Percentiles rank a stretch among this genome's conserved stretches.
Evolutionary conservation across 2,329 filamentous ascomycete genomes (phyloP).

Genomic region (Epichloe uncinata): DNA sequence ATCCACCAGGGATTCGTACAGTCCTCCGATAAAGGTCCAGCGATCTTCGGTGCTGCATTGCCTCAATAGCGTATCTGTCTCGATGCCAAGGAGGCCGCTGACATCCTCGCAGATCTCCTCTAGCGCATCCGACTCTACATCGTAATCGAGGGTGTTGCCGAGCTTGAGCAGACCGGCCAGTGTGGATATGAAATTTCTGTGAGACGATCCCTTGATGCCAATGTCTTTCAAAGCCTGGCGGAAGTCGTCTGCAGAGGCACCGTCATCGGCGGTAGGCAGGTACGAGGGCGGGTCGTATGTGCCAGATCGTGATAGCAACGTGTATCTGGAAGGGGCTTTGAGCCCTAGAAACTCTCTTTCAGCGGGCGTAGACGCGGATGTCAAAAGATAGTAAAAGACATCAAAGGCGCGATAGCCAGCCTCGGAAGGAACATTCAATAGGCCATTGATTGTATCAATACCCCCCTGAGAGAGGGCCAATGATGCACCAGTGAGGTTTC

Average conservation of each 20-base stretch:
- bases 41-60: constrained; percentile 79
- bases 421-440: constrained; percentile 68
- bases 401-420: constrained; percentile 85
- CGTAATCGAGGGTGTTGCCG: constrained; percentile 77
- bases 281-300: constrained; percentile 82
- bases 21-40: constrained; percentile 64
- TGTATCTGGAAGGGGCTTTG: constrained; percentile 62
- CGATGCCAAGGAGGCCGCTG: constrained; percentile 69
- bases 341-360: constrained; percentile 83
- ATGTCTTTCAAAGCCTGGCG: constrained; percentile 75
- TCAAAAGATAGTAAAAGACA: constrained; percentile 93
- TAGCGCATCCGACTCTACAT: constrained; percentile 70
- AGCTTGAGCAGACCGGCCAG: constrained; percentile 82
- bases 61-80: constrained; percentile 66
- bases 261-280: constrained; percentile 83
- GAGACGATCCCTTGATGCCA: constrained; percentile 76
- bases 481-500: constrained; percentile 61
- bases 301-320: constrained; percentile 65
- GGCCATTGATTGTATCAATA: constrained; percentile 68
- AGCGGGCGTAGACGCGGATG: constrained; percentile 75
- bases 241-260: constrained; percentile 86
- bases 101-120: constrained; percentile 87
- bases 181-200: constrained; percentile 73
- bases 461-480: constrained; percentile 76
- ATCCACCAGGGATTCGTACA: constrained; percentile 91